Evolutionary conservation across 1,139 yeast genomes (phyloP), one percentile per base, ranked within the genome.

Genomic region (Saccharomycopsis crataegensis): DNA sequence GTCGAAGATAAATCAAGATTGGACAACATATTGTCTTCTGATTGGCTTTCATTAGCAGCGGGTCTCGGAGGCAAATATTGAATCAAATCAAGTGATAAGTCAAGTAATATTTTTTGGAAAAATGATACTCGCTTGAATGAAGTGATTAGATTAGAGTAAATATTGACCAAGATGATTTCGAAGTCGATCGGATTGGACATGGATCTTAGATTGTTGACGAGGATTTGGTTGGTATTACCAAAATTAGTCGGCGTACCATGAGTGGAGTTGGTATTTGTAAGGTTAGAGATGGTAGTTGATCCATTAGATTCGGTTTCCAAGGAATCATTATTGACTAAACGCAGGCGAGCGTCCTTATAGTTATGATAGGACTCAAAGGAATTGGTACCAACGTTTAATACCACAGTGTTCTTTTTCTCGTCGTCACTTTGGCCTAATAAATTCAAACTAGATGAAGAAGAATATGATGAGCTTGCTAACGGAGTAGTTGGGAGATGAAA

Each of bases 71-170:
- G 62, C n/a, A 65, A 60, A 9, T 66, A 65, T 11, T 63, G 71
- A 31, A 80, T 67, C 22, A 78, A 72, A 28, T 82, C 80, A 37
- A 90, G 71, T 0, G 95, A 83, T 54, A 87, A 67, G 60, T 88
- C 96, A 22, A 93, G 72, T 38, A 93, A 67, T 5, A 87, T 62
- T 64, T 89, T 89, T 64, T 91, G 96, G 58, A 91, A 97, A 2
- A 79, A 73, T 0, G 87, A 79, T 32, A 91, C 71, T 53, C 96
- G 75, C 57, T 93, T 74, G 46, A 91, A 72, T 34, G 91, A 81
- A 61, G 85, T 91, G 0, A 90, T 79, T 6, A 88, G 73, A 42
- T 80, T 76, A 0, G 86, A 69, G 62, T 80, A 89, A 2, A 84
- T 83, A 43, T 72, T 73, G 2, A 75, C 68, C 48, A 89, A 67